Evolutionary conservation across 2,329 filamentous ascomycete species (phyloP).

Genomic region (Cladosporium sp.): DNA sequence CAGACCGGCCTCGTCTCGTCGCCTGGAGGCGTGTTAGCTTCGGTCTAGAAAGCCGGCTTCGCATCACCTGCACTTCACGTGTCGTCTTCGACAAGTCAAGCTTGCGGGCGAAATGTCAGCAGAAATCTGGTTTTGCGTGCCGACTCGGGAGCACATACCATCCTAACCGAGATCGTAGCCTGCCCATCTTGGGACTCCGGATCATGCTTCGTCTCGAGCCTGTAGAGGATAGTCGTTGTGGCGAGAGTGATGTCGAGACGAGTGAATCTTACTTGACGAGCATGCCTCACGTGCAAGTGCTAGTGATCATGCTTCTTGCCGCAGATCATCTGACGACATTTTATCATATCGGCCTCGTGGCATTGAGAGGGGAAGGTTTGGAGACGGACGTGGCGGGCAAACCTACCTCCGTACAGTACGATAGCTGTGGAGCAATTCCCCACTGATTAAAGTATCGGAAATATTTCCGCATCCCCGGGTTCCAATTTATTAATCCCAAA

Average conservation of each 20-base stretch:
- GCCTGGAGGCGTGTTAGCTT: slow-evolving; percentile 2
- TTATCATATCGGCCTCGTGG: background rate
- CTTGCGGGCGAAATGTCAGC: slow-evolving; percentile 1
- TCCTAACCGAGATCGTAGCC: slow-evolving; percentile 3
- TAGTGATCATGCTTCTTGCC: background rate
- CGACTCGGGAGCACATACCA: background rate
- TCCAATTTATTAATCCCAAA: slow-evolving; percentile 1
- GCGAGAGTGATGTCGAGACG: slow-evolving; percentile 1
- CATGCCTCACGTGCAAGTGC: background rate
- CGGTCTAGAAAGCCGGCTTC: slow-evolving; percentile 4
- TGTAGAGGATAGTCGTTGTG: background rate
- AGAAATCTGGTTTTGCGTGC: background rate
- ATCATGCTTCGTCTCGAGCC: slow-evolving; percentile 1
- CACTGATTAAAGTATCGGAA: background rate
- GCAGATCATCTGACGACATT: background rate
- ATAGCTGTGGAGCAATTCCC: background rate
- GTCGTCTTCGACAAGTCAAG: slow-evolving; percentile 5
- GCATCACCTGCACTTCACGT: slow-evolving; percentile 4
- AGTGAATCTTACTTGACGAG: background rate
- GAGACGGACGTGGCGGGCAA: background rate
- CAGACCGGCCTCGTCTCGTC: slow-evolving; percentile 3
- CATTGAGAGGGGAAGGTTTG: background rate
- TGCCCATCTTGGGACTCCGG: background rate
- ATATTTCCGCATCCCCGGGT: background rate
- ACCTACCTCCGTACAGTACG: background rate